These are phyloP conservation scores for Talaromyces pinophilus DNA, from an alignment of 2,329 filamentous ascomycete species.

Conservation along the genomic window DNA sequence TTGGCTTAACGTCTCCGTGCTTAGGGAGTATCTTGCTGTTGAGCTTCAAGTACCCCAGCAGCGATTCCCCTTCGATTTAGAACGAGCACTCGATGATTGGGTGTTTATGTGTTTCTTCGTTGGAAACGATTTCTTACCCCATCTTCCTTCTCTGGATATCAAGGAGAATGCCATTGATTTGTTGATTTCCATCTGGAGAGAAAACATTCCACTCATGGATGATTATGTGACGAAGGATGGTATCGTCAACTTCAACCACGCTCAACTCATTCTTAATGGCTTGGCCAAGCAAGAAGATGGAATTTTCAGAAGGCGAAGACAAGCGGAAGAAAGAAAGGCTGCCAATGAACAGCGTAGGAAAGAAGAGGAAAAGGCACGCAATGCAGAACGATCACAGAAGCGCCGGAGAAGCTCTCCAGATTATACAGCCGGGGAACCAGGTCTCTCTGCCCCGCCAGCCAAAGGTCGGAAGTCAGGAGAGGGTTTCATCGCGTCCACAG, in stretches of 20 bases:
- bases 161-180: conserved; percentile 97
- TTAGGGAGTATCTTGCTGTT: conserved; percentile 89
- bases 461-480: conserved; percentile 31
- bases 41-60: conserved; percentile 83
- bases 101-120: conserved; percentile 99
- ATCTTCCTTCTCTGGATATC: conserved; percentile 96
- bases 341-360: conserved; percentile 77
- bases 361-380: conserved; percentile 62
- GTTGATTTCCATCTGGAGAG: conserved; percentile 93
- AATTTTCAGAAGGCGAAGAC: conserved; percentile 86
- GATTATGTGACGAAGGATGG: conserved; percentile 97
- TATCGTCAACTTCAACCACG: conserved; percentile 80
- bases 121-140: conserved; percentile 96
- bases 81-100: conserved; percentile 95
- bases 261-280: conserved; percentile 83
- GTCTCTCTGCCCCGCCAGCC: conserved; percentile 26
- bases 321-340: conserved; percentile 80
- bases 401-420: conserved; percentile 49
- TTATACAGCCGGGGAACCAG: conserved; percentile 44
- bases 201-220: conserved; percentile 86
- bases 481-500: conserved; percentile 44
- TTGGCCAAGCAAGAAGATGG: conserved; percentile 89
- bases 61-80: conserved; percentile 86
- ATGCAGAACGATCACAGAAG: conserved; percentile 47
- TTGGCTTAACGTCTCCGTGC: conserved; percentile 89